A percentile compares a stretch with the other conserved stretches of the same genome.
These are phyloP conservation scores for Bondarzewia mesenterica DNA, from an alignment of 1,284 basidiomycete species.

Conservation along the genomic window DNA sequence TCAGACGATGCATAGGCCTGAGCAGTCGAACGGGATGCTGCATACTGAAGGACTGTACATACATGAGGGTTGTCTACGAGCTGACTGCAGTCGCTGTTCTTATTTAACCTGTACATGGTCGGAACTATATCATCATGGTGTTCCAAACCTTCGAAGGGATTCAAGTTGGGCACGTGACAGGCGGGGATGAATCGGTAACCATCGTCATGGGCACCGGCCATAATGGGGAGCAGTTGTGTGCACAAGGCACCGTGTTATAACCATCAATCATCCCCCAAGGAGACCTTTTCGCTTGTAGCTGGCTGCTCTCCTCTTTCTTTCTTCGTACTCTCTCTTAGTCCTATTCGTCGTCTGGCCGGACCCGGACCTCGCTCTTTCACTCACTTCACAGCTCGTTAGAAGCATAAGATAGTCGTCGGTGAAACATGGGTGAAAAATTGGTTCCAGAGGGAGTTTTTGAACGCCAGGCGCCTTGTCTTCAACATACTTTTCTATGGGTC, in stretches of 20 bases:
- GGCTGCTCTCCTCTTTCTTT: slow-evolving; percentile 10
- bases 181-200: background rate
- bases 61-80: too few relatives aligned
- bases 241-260: background rate
- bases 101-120: too few relatives aligned
- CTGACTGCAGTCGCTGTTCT: too few relatives aligned
- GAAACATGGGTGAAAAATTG: slow-evolving; percentile 55
- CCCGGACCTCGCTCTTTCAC: slow-evolving; percentile 29
- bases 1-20: too few relatives aligned
- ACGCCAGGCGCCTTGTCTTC: slow-evolving; percentile 55
- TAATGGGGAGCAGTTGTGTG: background rate
- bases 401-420: slow-evolving; percentile 16
- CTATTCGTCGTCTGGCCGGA: slow-evolving; percentile 42
- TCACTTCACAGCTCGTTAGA: slow-evolving; percentile 10
- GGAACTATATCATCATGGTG: too few relatives aligned
- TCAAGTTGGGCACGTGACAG: background rate
- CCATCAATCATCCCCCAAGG: background rate
- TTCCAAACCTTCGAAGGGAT: background rate
- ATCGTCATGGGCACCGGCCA: slow-evolving; percentile 6
- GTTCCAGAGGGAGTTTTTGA: slow-evolving; percentile 64
- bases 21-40: too few relatives aligned
- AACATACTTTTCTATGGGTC: slow-evolving; percentile 72
- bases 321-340: slow-evolving; percentile 9
- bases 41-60: too few relatives aligned
- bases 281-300: slow-evolving; percentile 8